These are phyloP conservation scores for Tritrichomonas musculus DNA, from an alignment of 208 protist genomes.

Conservation along the genomic window DNA sequence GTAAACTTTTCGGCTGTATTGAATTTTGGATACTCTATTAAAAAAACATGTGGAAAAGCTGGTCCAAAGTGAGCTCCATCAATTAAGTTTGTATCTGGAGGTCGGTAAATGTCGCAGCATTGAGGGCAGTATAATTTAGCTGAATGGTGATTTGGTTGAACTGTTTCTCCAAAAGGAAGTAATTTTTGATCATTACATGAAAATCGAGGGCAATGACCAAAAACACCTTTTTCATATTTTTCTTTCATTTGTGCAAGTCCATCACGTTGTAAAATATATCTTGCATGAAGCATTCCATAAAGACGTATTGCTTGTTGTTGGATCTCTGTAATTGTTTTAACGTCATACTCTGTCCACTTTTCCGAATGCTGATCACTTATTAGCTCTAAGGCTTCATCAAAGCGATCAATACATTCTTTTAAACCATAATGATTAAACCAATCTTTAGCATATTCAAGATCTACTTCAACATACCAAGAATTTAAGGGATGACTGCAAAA, in stretches of 20 bases:
- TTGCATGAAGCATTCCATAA: not conserved
- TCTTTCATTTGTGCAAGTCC: constrained; percentile 1
- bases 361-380: constrained; percentile 4
- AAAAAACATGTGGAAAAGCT: constrained; percentile 16
- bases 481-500: not conserved
- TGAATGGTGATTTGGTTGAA: not conserved
- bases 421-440: not conserved
- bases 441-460: not conserved
- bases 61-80: constrained; percentile 21
- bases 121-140: constrained; percentile 2
- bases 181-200: not conserved
- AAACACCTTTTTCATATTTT: not conserved
- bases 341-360: not conserved
- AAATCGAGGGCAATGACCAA: not conserved
- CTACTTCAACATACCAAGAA: not conserved
- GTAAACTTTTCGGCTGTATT: not conserved
- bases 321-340: not conserved
- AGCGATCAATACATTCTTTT: not conserved
- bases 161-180: not conserved
- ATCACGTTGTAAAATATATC: not conserved
- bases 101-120: not conserved
- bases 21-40: not conserved
- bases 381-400: not conserved
- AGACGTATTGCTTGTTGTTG: not conserved
- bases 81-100: not conserved